These are phyloP conservation scores for Ogataea philodendri DNA, from an alignment of 805 yeast species.

Conservation along the genomic window DNA sequence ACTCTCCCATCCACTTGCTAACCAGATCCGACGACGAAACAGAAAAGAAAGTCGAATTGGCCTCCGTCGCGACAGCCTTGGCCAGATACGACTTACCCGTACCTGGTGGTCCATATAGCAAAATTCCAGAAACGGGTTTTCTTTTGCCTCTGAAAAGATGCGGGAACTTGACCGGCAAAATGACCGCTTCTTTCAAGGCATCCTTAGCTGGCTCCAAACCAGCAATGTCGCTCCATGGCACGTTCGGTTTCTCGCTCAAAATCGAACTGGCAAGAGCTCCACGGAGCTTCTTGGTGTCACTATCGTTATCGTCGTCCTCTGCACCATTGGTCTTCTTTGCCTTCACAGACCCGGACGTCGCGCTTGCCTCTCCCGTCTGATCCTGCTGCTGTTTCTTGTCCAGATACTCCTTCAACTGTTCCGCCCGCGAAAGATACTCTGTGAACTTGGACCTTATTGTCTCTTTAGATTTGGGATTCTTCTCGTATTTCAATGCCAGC, in stretches of 20 bases:
- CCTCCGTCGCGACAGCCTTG: slow-evolving; percentile 98
- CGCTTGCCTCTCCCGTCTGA: slow-evolving; percentile 50
- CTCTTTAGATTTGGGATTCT: slow-evolving; percentile 85
- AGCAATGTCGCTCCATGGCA: slow-evolving; percentile 93
- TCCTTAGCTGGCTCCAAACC: slow-evolving; percentile 95
- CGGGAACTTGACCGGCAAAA: slow-evolving; percentile 93
- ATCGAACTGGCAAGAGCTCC: slow-evolving; percentile 93
- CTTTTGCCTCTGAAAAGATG: slow-evolving; percentile 93
- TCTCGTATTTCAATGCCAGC: slow-evolving; percentile 94
- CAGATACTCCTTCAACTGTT: slow-evolving; percentile 84
- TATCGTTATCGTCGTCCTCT: slow-evolving; percentile 64
- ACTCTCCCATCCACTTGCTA: slow-evolving; percentile 99
- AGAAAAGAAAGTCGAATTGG: slow-evolving; percentile 93
- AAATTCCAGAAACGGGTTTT: slow-evolving; percentile 87
- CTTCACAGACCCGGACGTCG: slow-evolving; percentile 57
- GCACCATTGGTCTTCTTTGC: slow-evolving; percentile 44
- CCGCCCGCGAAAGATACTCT: slow-evolving; percentile 90
- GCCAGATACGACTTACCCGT: slow-evolving; percentile 97
- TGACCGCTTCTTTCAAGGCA: slow-evolving; percentile 95
- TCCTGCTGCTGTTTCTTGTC: slow-evolving; percentile 53
- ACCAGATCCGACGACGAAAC: slow-evolving; percentile 96
- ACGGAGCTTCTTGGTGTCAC: slow-evolving; percentile 83
- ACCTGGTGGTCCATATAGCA: slow-evolving; percentile 92
- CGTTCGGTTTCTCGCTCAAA: slow-evolving; percentile 86
- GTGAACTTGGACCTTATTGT: slow-evolving; percentile 84